phyloP scores from a whole-genome alignment of 768 basidiomycete species.

The Phylloporus arenicola region DNA sequence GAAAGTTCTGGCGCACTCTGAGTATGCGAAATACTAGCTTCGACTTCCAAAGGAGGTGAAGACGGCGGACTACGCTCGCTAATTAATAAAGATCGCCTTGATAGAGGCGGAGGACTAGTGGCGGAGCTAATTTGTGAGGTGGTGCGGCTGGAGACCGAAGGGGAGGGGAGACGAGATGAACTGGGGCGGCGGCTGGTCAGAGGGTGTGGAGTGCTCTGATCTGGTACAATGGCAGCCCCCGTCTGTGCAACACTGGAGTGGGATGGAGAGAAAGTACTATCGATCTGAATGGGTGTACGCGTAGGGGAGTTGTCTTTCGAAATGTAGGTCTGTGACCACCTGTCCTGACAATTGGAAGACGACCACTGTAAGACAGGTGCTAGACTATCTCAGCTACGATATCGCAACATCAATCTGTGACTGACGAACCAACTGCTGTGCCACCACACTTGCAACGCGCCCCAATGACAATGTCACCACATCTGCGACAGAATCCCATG shows the following conservation, averaged over 20 bases:
- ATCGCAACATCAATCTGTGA: background rate
- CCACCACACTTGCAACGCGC: slow-evolving; percentile 79
- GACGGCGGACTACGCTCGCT: slow-evolving; percentile 21
- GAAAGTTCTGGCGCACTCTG: slow-evolving; percentile 58
- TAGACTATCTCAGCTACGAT: slow-evolving; percentile 27
- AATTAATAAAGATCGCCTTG: slow-evolving; percentile 36
- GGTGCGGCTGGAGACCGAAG: slow-evolving; percentile 41
- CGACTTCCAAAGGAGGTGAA: slow-evolving; percentile 43
- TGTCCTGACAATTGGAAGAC: slow-evolving; percentile 47
- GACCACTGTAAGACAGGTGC: slow-evolving; percentile 67
- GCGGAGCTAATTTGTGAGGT: slow-evolving; percentile 54
- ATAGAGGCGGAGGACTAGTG: slow-evolving; percentile 37
- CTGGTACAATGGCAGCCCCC: slow-evolving; percentile 1
- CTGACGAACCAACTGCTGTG: slow-evolving; percentile 62
- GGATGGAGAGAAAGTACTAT: slow-evolving; percentile 7
- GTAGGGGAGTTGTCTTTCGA: slow-evolving; percentile 48
- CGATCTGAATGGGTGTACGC: slow-evolving; percentile 26
- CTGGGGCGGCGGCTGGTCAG: slow-evolving; percentile 40
- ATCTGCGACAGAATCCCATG: slow-evolving; percentile 85
- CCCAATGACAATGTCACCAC: slow-evolving; percentile 74
- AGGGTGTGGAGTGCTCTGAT: slow-evolving; percentile 1
- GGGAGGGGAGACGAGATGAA: slow-evolving; percentile 29
- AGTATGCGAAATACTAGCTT: slow-evolving; percentile 57
- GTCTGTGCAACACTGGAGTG: slow-evolving; percentile 11
- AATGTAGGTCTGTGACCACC: slow-evolving; percentile 78